phyloP scores from a whole-genome alignment of 345 rosid species.

The Camelina hispida region DNA sequence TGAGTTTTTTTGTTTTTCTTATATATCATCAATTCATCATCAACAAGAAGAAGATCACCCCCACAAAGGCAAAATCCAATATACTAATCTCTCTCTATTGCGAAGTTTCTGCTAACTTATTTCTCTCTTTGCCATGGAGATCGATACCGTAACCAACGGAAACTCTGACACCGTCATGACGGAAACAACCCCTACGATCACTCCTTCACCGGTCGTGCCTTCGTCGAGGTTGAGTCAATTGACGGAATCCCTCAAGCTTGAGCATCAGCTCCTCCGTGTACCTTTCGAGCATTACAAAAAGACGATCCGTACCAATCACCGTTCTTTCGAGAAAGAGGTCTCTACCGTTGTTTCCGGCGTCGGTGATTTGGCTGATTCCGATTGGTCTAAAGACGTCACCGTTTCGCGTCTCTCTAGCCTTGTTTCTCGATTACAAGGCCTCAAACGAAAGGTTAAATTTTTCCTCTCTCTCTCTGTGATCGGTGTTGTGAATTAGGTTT shows the following conservation, averaged over 20 bases:
- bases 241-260: constrained; percentile 83
- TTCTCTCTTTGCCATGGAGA: constrained; percentile 48
- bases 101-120: constrained; percentile 19
- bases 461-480: constrained; percentile 1
- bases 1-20: not conserved
- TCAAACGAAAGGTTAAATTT: constrained; percentile 77
- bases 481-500: not conserved
- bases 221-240: constrained; percentile 64
- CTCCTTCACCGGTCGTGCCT: constrained; percentile 43
- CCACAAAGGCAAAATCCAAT: constrained; percentile 17
- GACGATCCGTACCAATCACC: constrained; percentile 86
- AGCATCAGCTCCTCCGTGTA: constrained; percentile 90
- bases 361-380: constrained; percentile 60
- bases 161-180: constrained; percentile 41
- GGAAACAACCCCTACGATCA: constrained; percentile 40
- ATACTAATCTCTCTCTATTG: not conserved
- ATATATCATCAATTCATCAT: not conserved
- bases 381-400: constrained; percentile 67
- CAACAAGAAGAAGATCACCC: constrained; percentile 32
- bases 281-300: constrained; percentile 98
- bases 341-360: constrained; percentile 69
- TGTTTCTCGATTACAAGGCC: constrained; percentile 93
- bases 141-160: constrained; percentile 57
- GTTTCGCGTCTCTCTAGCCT: constrained; percentile 74
- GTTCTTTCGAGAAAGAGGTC: constrained; percentile 81